These are phyloP conservation scores for Apiospora pterosperma DNA, from an alignment of 2,329 filamentous ascomycete species.

Conservation along the genomic window DNA sequence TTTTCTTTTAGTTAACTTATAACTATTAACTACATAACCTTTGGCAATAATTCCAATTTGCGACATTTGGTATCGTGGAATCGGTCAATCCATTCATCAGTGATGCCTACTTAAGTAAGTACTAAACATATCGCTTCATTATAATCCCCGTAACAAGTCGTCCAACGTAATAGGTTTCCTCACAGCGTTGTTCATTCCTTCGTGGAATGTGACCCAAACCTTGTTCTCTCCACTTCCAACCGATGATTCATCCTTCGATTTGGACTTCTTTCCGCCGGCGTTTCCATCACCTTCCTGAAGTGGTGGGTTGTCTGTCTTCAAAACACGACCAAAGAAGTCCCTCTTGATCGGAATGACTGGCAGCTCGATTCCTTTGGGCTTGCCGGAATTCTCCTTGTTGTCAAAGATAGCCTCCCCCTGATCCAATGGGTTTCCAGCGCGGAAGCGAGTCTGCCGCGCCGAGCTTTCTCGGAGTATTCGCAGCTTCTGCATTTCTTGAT, in stretches of 20 bases:
- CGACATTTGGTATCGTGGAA: background rate
- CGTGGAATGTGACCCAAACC: constrained; percentile 73
- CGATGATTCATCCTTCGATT: constrained; percentile 20
- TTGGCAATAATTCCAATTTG: background rate
- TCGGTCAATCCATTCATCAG: background rate
- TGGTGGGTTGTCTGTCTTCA: constrained; percentile 29
- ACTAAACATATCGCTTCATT: no score
- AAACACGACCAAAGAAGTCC: constrained; percentile 36
- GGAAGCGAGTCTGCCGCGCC: constrained; percentile 62
- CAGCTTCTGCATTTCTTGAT: constrained; percentile 82
- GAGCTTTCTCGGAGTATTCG: constrained; percentile 63
- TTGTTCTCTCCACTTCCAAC: constrained; percentile 44
- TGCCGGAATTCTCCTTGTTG: constrained; percentile 35
- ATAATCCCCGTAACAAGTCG: constrained; percentile 62
- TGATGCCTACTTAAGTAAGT: no score
- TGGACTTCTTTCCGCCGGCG: constrained; percentile 17
- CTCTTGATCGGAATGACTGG: constrained; percentile 34
- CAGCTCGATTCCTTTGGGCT: constrained; percentile 30
- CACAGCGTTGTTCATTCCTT: constrained; percentile 77
- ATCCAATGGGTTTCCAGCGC: constrained; percentile 40
- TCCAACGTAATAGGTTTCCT: constrained; percentile 69
- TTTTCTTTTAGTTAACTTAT: no score
- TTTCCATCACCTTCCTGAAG: constrained; percentile 34
- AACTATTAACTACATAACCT: no score
- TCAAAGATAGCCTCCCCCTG: constrained; percentile 24